These are phyloP conservation scores for Elsinoe arachidis DNA, from an alignment of 2,329 filamentous ascomycete species.

Conservation along the genomic window DNA sequence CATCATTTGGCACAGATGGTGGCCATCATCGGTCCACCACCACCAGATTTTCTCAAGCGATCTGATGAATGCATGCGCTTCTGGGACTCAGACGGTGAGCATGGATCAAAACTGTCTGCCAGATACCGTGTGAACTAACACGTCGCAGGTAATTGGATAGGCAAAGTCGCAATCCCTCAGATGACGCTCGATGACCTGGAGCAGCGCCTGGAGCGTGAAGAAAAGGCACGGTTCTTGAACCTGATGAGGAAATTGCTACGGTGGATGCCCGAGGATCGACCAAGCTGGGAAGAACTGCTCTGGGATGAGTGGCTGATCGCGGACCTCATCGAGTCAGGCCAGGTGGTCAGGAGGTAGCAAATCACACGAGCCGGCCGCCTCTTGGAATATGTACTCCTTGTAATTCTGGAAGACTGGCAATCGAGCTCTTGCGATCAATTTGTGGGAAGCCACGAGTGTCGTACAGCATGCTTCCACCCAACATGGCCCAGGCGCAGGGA, in stretches of 20 bases:
- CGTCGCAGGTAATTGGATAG: conserved; percentile 11
- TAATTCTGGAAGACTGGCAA: too few species aligned
- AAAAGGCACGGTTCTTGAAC: conserved; percentile 24
- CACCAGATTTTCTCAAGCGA: conserved; percentile 27
- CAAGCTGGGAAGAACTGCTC: conserved; percentile 18
- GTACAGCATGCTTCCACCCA: too few species aligned
- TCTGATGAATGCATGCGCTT: conserved; percentile 23
- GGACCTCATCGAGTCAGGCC: conserved; percentile 20
- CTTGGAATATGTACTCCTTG: too few species aligned
- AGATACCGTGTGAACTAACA: neutral
- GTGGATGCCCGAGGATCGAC: conserved; percentile 29
- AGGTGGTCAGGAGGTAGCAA: conserved; percentile 17
- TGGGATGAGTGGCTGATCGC: conserved; percentile 21
- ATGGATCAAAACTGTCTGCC: neutral
- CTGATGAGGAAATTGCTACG: conserved; percentile 30
- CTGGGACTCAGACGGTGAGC: conserved; percentile 22
- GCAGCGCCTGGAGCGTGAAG: conserved; percentile 12
- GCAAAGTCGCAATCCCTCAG: neutral
- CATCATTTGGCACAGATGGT: conserved; percentile 26
- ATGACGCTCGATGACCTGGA: neutral
- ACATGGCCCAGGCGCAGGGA: too few species aligned
- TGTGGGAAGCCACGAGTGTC: too few species aligned
- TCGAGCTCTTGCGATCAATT: neutral
- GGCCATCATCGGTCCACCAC: conserved; percentile 32
- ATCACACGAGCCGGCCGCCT: too few species aligned